Conservation (phyloP, 306 rosid species). For the Prunus mume region DNA sequence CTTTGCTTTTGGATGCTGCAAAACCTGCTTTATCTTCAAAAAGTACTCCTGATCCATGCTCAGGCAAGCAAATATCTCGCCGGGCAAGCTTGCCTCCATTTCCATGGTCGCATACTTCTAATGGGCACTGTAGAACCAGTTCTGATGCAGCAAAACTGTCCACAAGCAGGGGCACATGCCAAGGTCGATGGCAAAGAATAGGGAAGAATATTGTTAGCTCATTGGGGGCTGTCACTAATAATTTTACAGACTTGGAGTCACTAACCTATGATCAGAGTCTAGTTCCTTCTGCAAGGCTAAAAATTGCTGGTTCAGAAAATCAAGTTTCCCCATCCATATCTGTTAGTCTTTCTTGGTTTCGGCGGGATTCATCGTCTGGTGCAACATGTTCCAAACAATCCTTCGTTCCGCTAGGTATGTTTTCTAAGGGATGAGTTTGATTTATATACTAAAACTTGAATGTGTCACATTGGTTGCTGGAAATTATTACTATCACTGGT, state of each 20-base stretch:
- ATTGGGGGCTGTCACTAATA: constrained; percentile 32
- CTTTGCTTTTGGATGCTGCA: constrained; percentile 80
- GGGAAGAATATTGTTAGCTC: constrained; percentile 43
- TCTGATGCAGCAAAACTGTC: constrained; percentile 68
- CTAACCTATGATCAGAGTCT: constrained; percentile 67
- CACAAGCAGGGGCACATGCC: constrained; percentile 67
- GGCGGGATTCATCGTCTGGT: constrained; percentile 41
- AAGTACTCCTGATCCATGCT: constrained; percentile 58
- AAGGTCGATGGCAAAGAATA: constrained; percentile 79
- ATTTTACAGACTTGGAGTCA: constrained; percentile 65
- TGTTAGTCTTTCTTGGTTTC: constrained; percentile 41
- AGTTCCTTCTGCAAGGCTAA: constrained; percentile 58
- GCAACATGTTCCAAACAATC: constrained; percentile 50
- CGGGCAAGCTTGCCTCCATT: constrained; percentile 75
- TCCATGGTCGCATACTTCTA: constrained; percentile 85
- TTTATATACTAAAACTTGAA: background rate
- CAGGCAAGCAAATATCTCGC: constrained; percentile 69
- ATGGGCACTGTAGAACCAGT: constrained; percentile 69
- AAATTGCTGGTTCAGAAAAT: constrained; percentile 34
- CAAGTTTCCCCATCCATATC: constrained; percentile 28
- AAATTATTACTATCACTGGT: background rate
- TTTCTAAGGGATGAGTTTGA: background rate
- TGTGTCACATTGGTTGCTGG: background rate
- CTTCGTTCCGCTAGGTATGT: constrained; percentile 48
- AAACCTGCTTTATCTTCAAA: constrained; percentile 54